A percentile compares a stretch with the other conserved stretches of the same genome.
Evolutionary conservation across 306 rosid genomes (phyloP).

Genomic region (Styphnolobium japonicum): DNA sequence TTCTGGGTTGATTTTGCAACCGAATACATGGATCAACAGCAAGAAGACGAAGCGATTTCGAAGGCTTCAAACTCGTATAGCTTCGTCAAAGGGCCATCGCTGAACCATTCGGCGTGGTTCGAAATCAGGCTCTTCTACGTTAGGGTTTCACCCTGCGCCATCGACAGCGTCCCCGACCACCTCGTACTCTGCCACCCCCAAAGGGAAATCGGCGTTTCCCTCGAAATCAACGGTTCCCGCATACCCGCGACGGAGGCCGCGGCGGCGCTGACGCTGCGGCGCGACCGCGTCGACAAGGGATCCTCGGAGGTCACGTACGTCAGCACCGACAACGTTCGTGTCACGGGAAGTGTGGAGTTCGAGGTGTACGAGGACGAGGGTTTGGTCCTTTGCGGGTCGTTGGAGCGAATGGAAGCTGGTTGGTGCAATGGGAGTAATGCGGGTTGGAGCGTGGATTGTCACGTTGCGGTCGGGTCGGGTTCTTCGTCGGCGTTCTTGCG

Average conservation of each 20-base stretch:
- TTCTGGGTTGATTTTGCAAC: too few relatives aligned
- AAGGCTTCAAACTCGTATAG: slow-evolving; percentile 32
- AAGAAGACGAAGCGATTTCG: slow-evolving; percentile 42
- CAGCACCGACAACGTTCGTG: slow-evolving; percentile 73
- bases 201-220: slow-evolving; percentile 61
- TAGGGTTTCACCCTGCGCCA: slow-evolving; percentile 59
- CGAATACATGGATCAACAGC: slow-evolving; percentile 60
- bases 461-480: slow-evolving; percentile 56
- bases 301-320: slow-evolving; percentile 84
- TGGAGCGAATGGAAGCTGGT: slow-evolving; percentile 65
- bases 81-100: slow-evolving; percentile 39
- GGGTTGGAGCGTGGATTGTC: slow-evolving; percentile 79
- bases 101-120: slow-evolving; percentile 54
- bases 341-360: slow-evolving; percentile 65
- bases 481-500: slow-evolving; percentile 67
- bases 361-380: slow-evolving; percentile 79
- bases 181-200: slow-evolving; percentile 58
- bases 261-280: slow-evolving; percentile 55
- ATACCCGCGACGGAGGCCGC: slow-evolving; percentile 44
- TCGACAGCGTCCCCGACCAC: slow-evolving; percentile 55
- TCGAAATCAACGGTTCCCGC: slow-evolving; percentile 59
- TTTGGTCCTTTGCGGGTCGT: slow-evolving; percentile 71
- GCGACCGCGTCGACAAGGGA: slow-evolving; percentile 64
- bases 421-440: slow-evolving; percentile 56
- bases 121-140: slow-evolving; percentile 71